Evolutionary conservation across 805 yeast genomes (phyloP).

Genomic region (Barnettozyma sp.): DNA sequence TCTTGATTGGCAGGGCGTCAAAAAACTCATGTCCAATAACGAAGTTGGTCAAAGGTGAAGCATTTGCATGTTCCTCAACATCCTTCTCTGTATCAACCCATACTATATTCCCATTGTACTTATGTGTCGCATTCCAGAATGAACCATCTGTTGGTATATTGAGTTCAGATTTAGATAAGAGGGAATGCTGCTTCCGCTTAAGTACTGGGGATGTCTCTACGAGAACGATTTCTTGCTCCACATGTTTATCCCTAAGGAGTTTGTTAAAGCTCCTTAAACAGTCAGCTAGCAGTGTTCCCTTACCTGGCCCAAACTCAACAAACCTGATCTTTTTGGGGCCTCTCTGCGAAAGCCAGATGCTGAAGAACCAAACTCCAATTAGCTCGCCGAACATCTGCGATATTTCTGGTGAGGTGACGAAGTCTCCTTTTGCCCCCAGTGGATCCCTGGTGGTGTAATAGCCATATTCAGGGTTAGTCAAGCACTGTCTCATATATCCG

Average conservation of each 20-base stretch:
- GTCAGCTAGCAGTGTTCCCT: conserved; percentile 73
- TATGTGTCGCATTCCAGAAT: conserved; percentile 15
- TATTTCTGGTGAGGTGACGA: conserved; percentile 80
- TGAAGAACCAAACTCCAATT: conserved; percentile 65
- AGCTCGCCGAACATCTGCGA: conserved; percentile 84
- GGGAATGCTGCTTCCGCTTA: conserved; percentile 45
- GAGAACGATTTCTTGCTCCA: conserved; percentile 36
- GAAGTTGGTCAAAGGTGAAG: conserved; percentile 40
- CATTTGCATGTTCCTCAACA: conserved; percentile 19
- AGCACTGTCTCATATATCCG: conserved; percentile 73
- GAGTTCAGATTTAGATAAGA: conserved; percentile 36
- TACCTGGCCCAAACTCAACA: conserved; percentile 81
- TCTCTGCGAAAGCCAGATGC: conserved; percentile 52
- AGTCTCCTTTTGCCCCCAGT: conserved; percentile 62
- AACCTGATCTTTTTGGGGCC: conserved; percentile 44
- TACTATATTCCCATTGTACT: conserved; percentile 46
- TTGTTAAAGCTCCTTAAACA: conserved; percentile 41
- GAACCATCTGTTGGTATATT: conserved; percentile 6
- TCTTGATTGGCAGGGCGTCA: conserved; percentile 77
- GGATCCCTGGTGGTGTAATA: conserved; percentile 78
- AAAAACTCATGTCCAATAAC: conserved; percentile 81
- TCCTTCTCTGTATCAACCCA: conserved; percentile 59
- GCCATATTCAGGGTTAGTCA: conserved; percentile 70
- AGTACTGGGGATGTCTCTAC: conserved; percentile 70
- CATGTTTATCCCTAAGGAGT: conserved; percentile 28